Base-by-base conservation (phyloP, 2,329 filamentous ascomycete genomes). In the Didymella sp. region DNA sequence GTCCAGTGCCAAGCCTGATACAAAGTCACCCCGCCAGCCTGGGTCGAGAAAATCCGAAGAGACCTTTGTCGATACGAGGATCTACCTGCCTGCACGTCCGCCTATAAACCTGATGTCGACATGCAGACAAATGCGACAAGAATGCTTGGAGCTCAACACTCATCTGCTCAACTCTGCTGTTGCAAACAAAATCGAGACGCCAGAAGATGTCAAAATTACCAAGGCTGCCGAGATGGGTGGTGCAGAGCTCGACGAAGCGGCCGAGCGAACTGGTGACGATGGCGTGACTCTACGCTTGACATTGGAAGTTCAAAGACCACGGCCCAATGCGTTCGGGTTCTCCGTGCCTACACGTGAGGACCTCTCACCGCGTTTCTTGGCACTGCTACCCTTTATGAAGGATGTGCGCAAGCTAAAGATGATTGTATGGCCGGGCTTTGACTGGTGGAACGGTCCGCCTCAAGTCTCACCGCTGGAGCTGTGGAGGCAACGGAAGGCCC, bases 361-460 rank as follows among this genome's bases (percentile, higher is more conserved):
- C 11, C 45, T 66, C 0, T 74, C 72, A 7, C 72, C 70, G 33
- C 67, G 63, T 1, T 71, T 74, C 31, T 25, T 70, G n/a, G 62
- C 61, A 4, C 25, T 73, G 8, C 41, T 69, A 1, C 70, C 70
- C 3, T 45, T 68, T 1, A 59, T 72, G 31, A 25, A 60, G 6
- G 55, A 46, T 31, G 37, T 62, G 1, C 62, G 47, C 13, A 71
- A 57, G 27, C 45, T 73, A n/a, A 65, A 62, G 21, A 45, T 74
- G 11, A 41, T 62, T 5, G 56, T 73, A 0, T 73, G 66, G 70
- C 62, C 63, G 3, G 68, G 65, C 1, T 71, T 59, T 44, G 64
- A 70, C 28, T 73, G 69, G 69, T 70, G 56, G 56, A 51, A 51
- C 28, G 46, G 56, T 3, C 45, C 45, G 19, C 27, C 46, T 11